phyloP scores from a whole-genome alignment of 345 rosid genomes.

The Eucalyptus decipiens region DNA sequence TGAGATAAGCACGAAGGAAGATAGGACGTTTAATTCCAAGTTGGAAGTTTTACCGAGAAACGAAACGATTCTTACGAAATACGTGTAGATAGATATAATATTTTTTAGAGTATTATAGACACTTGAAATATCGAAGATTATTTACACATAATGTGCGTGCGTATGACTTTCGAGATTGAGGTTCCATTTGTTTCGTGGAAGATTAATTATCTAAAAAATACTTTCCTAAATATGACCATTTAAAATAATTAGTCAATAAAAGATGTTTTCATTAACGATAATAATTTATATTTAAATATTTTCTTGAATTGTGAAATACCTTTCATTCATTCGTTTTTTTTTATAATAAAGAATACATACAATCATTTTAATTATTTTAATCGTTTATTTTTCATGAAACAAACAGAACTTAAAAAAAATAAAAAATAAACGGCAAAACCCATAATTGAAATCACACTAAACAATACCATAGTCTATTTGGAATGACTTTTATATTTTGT shows the following conservation, averaged over 20 bases:
- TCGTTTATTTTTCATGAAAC: rapidly evolving
- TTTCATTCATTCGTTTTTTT: too few species aligned
- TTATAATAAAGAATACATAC: too few species aligned
- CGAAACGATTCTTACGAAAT: not conserved
- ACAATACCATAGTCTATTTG: rapidly evolving
- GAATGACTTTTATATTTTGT: not conserved
- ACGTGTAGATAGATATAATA: not conserved
- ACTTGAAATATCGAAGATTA: not conserved
- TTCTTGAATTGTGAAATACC: too few species aligned
- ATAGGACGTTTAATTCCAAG: not conserved
- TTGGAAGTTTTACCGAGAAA: not conserved
- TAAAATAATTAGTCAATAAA: too few species aligned
- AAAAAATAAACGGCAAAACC: rapidly evolving
- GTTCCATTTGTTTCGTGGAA: rapidly evolving
- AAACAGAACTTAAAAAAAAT: rapidly evolving
- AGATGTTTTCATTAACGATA: rapidly evolving
- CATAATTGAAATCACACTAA: rapidly evolving
- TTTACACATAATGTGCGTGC: rapidly evolving
- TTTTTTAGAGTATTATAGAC: not conserved
- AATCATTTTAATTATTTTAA: too few species aligned
- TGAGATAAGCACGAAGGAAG: not conserved
- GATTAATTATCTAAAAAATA: too few species aligned
- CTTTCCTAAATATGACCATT: rapidly evolving
- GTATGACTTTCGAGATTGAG: rapidly evolving
- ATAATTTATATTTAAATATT: too few species aligned